Evolutionary conservation across 2,329 filamentous ascomycete genomes (phyloP), one percentile per base, ranked within the genome.

Genomic region (Colletotrichum shisoi): DNA sequence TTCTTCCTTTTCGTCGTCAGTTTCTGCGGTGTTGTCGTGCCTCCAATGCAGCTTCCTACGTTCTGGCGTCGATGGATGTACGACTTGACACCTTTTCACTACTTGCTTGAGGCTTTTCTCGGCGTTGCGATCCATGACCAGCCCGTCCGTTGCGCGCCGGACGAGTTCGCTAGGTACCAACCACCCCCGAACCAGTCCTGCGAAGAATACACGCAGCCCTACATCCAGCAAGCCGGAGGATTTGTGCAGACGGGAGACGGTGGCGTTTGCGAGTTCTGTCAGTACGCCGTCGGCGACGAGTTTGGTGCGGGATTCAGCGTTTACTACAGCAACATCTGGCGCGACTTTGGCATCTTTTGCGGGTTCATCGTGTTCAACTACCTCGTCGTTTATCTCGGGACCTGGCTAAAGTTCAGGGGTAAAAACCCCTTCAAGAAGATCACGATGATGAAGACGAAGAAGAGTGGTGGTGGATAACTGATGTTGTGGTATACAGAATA

Each of bases 21-120:
- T 9, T 92, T 92, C 81, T 91, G 89, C 74, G 89, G 89, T 64
- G 87, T 91, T 6, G 84, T 91, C 11, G 88, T 91, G 0, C 88
- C 89, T 0, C 86, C 86, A 17, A 72, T 70, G 1, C 81, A 81
- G 3, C 76, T 92, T 21, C 21, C 21, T 2, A 21, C 21, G 21
- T 91, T 91, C 74, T 91, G 89, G 89, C 80, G 82, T 15, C 77
- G 76, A 8, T 87, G 84, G 84, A 87, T 89, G 85, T 91, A 91
- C 75, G 86, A 85, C 76, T 79, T 91, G 24, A 87, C 88, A 0
- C 89, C 89, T 0, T 90, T 90, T 76, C 84, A 86, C 68, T 91
- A 91, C 71, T 81, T 91, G 0, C 77, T 92, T 2, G 86, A 89
- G 71, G 87, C 82, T 0, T 82, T 90, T 59, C 79, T 92, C 1